Percentiles rank a stretch among this genome's conserved stretches.
These are phyloP conservation scores for Tausonia pullulans DNA, from an alignment of 1,284 basidiomycete species.

Conservation along the genomic window DNA sequence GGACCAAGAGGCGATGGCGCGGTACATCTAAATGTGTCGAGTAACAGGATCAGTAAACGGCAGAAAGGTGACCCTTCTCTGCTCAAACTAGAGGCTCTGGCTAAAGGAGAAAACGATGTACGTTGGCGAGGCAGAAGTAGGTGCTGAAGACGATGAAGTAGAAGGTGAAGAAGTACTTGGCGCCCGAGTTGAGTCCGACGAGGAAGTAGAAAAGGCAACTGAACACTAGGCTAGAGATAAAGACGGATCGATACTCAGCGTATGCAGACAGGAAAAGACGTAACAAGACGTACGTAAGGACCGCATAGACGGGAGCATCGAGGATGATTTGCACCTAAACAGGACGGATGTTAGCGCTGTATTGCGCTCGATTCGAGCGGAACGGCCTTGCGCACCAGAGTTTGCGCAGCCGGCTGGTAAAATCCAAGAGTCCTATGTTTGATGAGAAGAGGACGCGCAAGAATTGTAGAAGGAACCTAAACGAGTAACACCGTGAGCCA, in stretches of 20 bases:
- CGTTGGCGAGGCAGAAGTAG: conserved; percentile 30
- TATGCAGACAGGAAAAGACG: background rate
- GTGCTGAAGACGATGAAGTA: conserved; percentile 24
- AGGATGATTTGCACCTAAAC: conserved; percentile 18
- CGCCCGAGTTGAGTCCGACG: conserved; percentile 23
- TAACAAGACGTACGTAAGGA: conserved; percentile 23
- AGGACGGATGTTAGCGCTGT: too few relatives aligned
- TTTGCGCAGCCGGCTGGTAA: conserved; percentile 27
- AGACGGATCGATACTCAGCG: background rate
- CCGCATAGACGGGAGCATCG: conserved; percentile 35
- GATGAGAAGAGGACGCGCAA: conserved; percentile 17
- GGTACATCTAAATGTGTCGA: conserved; percentile 1
- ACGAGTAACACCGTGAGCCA: background rate
- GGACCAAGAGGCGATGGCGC: conserved; percentile 10
- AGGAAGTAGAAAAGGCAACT: conserved; percentile 33
- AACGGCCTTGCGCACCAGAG: conserved; percentile 19
- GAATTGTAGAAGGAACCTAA: conserved; percentile 10
- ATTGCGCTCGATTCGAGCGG: too few relatives aligned
- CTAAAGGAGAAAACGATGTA: conserved; percentile 22
- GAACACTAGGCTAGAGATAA: conserved; percentile 23
- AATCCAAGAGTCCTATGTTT: conserved; percentile 24
- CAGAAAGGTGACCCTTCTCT: too few relatives aligned
- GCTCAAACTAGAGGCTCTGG: background rate
- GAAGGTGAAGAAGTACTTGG: conserved; percentile 33
- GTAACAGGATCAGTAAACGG: too few relatives aligned